Evolutionary conservation across 2,329 filamentous ascomycete genomes (phyloP), one percentile per base, ranked within the genome.

Genomic region (Aspergillus neoniger): DNA sequence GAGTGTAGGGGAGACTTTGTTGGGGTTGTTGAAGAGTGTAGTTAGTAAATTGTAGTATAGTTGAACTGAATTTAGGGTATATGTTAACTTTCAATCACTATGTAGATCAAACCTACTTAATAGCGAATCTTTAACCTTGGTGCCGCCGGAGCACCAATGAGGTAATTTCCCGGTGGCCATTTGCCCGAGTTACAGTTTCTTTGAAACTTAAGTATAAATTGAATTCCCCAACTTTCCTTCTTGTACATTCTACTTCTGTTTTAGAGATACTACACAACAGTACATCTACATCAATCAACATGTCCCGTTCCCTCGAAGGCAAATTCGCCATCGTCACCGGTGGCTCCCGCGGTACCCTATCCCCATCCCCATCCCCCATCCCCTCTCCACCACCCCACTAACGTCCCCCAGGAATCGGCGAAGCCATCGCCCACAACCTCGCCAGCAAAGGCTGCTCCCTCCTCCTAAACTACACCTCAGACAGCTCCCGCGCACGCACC

Each of bases 311-410:
- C 52, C 80, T 89, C n/a, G 86, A 91, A 72, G 90, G 90, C 67
- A 92, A 92, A 75, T 81, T 93, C 55, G 91, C 86, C 56, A 88
- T 96, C 66, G 82, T 95, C 50, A 95, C 91, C 1, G 91, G 91
- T 59, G 89, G 87, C 61, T 92, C 91, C 60, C 81, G 91, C 81
- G 90, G 91, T 91, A 63, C 69, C 52, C 57, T 60, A 50, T 54
- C 17, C 14, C 21, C 36, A 2, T 28, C 59, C 49, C 41, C 32
- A n/a, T 59, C 43, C 5, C 30, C 47, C 39, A 17, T 17, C 41
- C 38, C 58, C 21, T 36, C 47, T 9, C 41, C 48, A 41, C 47
- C 57, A 57, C 41, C n/a, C 61, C 58, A 55, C 58, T 30, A 47
- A 58, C 14, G 9, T 14, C 15, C 8, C 14, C 8, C 65, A 92